Conservation (phyloP, 1,139 yeast species). For the Suzukiozyma palmioleophila region DNA sequence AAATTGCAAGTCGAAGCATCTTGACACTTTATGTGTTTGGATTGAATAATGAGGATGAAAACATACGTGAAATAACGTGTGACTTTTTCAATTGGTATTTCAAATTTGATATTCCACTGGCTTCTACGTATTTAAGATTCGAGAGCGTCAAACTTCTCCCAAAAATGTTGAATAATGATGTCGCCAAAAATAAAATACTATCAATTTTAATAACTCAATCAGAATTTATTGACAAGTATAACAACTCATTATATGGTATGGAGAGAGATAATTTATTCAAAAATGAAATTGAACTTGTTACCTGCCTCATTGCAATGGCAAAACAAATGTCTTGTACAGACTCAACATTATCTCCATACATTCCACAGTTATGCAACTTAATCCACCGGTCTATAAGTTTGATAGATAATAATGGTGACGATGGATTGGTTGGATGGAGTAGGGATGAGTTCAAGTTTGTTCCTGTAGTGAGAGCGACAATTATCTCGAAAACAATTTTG, state of each 20-base stretch:
- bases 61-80: constrained; percentile 2
- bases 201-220: neutral
- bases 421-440: constrained; percentile 18
- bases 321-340: neutral
- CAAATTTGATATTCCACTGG: neutral
- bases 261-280: constrained; percentile 28
- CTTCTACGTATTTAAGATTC: constrained; percentile 14
- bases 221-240: neutral
- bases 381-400: neutral
- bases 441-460: constrained; percentile 13
- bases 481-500: constrained; percentile 3
- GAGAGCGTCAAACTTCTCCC: neutral
- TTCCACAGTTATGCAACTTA: neutral
- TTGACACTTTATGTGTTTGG: constrained; percentile 1
- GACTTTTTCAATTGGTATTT: neutral
- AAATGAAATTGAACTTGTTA: constrained; percentile 15
- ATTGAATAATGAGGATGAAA: constrained; percentile 4
- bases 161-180: neutral
- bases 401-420: neutral
- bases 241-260: constrained; percentile 22
- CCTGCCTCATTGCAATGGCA: neutral
- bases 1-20: neutral
- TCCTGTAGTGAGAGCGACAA: constrained; percentile 6
- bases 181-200: constrained; percentile 1
- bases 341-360: no score